Evolutionary conservation across 148 eudicot genomes (phyloP), one percentile per base, ranked within the genome.

Genomic region (Amaranthus hypochondriacus): DNA sequence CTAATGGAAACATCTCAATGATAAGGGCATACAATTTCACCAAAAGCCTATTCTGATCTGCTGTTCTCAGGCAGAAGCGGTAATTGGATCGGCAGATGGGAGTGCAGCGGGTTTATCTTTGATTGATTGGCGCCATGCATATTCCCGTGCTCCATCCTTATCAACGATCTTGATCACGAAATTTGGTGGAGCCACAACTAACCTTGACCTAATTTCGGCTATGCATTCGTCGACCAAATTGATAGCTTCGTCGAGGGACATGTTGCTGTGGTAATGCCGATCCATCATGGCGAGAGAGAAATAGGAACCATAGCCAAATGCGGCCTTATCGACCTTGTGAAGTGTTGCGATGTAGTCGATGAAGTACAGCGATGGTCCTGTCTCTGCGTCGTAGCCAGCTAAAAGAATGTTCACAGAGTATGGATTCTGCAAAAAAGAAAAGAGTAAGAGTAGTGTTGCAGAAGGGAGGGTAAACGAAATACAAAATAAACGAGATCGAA

Each of bases 271-370:
- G 82, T 87, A 92, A 81, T 88, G 89, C 67, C 93, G 74, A 77
- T 92, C 97, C 97, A 92, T 90, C 97, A 88, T 87, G 75, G 97
- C 53, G 54, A 92, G 96, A 9, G 93, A 73, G 59, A 92, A 92
- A 73, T 83, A 92, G 73, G 96, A 80, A 50, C 97, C 97, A 13
- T 92, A 92, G 42, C 97, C 96, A 75, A 90, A 90, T 0, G 96
- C 97, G 11, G 86, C 97, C 81, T 90, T 90, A 72, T 90, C 91
- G 28, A 92, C 84, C 78, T 92, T 92, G 93, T 90, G 92, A 67
- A 90, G 85, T 12, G 95, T 85, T 51, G 97, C 93, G 74, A 88
- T 85, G 77, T 92, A 92, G 74, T 92, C 97, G 4, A 92, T 86
- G 87, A 79, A 88, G 83, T 88, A 90, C 48, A 92, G 85, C 5